Evolutionary conservation across 495 filamentous ascomycete species (phyloP), one percentile per base, ranked within the genome.

Genomic region (Aspergillus coremiiformis): DNA sequence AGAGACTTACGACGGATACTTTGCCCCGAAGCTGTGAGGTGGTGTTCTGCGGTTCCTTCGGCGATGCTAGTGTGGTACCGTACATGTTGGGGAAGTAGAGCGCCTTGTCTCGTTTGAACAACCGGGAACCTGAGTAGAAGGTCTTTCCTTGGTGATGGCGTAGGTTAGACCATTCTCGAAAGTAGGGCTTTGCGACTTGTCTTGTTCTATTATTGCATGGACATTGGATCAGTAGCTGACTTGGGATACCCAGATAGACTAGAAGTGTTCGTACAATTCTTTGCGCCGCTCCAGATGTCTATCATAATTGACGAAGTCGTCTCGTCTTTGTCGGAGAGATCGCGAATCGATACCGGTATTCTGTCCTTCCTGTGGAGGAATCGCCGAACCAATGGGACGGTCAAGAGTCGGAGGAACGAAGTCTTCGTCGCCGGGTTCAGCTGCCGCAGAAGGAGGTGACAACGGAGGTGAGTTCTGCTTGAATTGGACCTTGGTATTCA

Each of bases 1-100:
- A 94, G 5, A 98, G 66, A 58, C 78, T 82, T 17, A 98, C 87
- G 53, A 97, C 70, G 1, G 83, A 84, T 17, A 94, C 76, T 54
- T 78, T 83, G 44, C 84, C 88, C 48, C 75, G 69, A 33, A 97
- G 73, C 10, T 84, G 58, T 2, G 78, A 70, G 4, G 89, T 94
- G 12, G 90, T 95, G 69, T 94, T 80, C 46, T 74, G 67, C 3
- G 62, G 69, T 56, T 62, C 59, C 45, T 63, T 76, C 60, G 68
- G 64, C 0, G 71, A 70, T 8, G 73, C 70, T 8, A 96, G 75
- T 4, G 93, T 96, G 33, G 74, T 74, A 4, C 93, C 93, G 59
- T 76, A 70, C 37, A 99, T 70, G 68, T 99, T 99, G 23, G 93
- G 94, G 76, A 99, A 96, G 73, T 84, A 96, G 26, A 95, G 81